phyloP scores from a whole-genome alignment of 2,329 filamentous ascomycete genomes.

The Trichoderma oligosporum region DNA sequence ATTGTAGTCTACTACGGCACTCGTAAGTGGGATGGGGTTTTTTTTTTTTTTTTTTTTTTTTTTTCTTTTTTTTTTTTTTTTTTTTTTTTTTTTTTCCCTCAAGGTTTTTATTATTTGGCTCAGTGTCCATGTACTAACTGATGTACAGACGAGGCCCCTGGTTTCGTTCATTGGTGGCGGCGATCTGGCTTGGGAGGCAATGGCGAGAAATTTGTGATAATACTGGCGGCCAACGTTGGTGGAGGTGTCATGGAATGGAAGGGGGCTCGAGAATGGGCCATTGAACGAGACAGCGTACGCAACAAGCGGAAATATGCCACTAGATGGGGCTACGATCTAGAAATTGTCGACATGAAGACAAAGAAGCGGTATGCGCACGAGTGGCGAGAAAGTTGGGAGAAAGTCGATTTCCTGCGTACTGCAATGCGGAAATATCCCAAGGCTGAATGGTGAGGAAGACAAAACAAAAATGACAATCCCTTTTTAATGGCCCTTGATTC shows the following conservation, averaged over 20 bases:
- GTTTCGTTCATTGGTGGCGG: constrained; percentile 61
- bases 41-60: no score
- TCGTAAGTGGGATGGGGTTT: constrained; percentile 66
- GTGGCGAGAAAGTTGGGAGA: constrained; percentile 99
- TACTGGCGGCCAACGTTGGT: constrained; percentile 88
- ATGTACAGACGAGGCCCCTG: constrained; percentile 31
- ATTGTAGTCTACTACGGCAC: constrained; percentile 66
- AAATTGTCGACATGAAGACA: constrained; percentile 97
- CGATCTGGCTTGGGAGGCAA: constrained; percentile 71
- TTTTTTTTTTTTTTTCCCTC: no score
- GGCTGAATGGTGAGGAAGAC: constrained; percentile 78
- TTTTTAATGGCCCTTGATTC: constrained; percentile 41
- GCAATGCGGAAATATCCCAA: constrained; percentile 90
- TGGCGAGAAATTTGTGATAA: constrained; percentile 88
- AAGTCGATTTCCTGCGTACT: constrained; percentile 88
- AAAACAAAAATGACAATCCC: not conserved
- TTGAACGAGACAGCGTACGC: constrained; percentile 89
- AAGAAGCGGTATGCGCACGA: constrained; percentile 98
- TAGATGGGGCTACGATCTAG: constrained; percentile 90
- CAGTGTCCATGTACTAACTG: no score
- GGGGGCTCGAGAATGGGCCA: constrained; percentile 93
- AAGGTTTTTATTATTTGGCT: no score
- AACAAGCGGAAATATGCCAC: constrained; percentile 90
- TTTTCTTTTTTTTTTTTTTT: no score
- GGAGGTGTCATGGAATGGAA: constrained; percentile 99